Percentiles rank a stretch among this genome's conserved stretches.
Evolutionary conservation across 306 rosid species (phyloP).

Genomic region (Castanopsis chinensis): DNA sequence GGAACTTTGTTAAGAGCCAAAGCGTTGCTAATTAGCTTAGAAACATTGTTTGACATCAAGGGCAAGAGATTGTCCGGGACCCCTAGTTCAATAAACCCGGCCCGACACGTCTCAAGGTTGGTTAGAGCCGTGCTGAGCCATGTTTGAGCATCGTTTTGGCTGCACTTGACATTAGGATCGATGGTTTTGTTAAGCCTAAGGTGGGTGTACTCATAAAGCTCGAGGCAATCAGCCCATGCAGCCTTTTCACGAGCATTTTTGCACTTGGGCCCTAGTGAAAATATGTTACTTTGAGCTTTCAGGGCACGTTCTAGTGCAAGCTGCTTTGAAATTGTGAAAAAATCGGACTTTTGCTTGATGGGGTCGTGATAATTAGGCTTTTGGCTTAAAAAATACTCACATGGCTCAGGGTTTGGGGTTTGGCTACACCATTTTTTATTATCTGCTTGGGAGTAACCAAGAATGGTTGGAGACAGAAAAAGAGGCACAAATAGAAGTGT

Average conservation of each 20-base stretch:
- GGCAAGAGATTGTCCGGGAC: slow-evolving; percentile 38
- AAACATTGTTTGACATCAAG: slow-evolving; percentile 53
- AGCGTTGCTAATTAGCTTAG: slow-evolving; percentile 56
- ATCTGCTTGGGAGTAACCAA: slow-evolving; percentile 29
- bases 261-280: slow-evolving; percentile 50
- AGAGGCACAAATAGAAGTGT: slow-evolving; percentile 22
- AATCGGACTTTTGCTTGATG: slow-evolving; percentile 58
- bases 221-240: slow-evolving; percentile 72
- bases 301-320: slow-evolving; percentile 51
- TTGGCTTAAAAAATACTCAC: slow-evolving; percentile 52
- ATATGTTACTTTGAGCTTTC: slow-evolving; percentile 29
- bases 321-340: slow-evolving; percentile 44
- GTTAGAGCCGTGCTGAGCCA: slow-evolving; percentile 83
- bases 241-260: slow-evolving; percentile 36
- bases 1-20: slow-evolving; percentile 54
- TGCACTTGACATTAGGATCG: slow-evolving; percentile 21
- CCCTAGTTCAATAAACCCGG: slow-evolving; percentile 59
- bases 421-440: slow-evolving; percentile 67
- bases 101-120: slow-evolving; percentile 67
- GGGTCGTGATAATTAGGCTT: slow-evolving; percentile 21
- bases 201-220: slow-evolving; percentile 54
- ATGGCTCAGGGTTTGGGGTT: slow-evolving; percentile 78
- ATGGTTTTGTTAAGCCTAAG: slow-evolving; percentile 47
- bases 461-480: slow-evolving; percentile 18
- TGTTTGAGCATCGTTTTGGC: slow-evolving; percentile 50